Conservation (phyloP, 345 rosid genomes). For the Erysimum cheiranthoides region DNA sequence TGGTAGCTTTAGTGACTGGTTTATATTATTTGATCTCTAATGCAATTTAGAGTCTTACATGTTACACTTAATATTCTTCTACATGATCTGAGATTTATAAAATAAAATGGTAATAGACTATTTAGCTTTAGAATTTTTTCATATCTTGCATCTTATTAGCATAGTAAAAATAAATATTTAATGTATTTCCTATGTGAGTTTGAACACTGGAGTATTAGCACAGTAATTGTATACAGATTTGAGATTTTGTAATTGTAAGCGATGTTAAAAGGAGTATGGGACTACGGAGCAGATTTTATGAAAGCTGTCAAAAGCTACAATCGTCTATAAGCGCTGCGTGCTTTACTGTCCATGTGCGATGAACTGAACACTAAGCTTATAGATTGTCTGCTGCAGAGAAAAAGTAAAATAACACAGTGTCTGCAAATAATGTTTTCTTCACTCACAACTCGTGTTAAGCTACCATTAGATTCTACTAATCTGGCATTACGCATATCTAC, state of each 20-base stretch:
- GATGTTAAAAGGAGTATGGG: too few species aligned
- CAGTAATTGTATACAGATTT: too few species aligned
- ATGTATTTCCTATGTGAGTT: too few species aligned
- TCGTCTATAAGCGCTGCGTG: conserved; percentile 1
- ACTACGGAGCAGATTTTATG: not conserved
- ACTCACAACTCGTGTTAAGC: not conserved
- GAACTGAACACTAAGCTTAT: not conserved
- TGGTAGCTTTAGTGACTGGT: conserved; percentile 13
- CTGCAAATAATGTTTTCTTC: conserved; percentile 9
- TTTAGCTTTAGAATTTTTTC: too few species aligned
- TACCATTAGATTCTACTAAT: not conserved
- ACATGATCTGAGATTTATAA: not conserved
- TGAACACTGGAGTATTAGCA: too few species aligned
- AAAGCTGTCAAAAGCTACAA: not conserved
- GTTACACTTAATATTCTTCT: not conserved
- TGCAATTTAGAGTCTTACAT: not conserved
- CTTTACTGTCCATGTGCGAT: too few species aligned
- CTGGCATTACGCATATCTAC: conserved; percentile 22
- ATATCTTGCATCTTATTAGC: too few species aligned
- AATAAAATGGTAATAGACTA: not conserved
- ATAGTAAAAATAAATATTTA: too few species aligned
- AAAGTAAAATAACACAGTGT: not conserved
- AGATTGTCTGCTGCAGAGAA: conserved; percentile 4
- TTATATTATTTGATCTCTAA: not conserved
- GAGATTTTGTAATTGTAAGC: too few species aligned